Evolutionary conservation across 176 grass and related monocot species (phyloP), one percentile per base, ranked within the genome.

Genomic region (Saccharum spontaneum): DNA sequence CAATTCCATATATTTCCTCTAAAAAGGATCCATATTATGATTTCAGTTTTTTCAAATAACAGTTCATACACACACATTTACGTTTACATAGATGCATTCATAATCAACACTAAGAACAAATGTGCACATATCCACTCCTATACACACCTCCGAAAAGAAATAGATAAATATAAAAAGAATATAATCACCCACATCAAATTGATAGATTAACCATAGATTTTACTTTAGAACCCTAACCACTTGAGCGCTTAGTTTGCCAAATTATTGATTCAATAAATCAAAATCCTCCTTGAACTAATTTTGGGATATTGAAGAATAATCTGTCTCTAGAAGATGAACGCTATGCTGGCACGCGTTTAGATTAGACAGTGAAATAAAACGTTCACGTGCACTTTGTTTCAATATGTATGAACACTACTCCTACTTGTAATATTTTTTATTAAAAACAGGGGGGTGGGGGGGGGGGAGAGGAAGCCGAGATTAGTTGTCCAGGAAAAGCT

Each of bases 401-500:
- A 12, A 48, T 10, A 16, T 4, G 13, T 37, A 5, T 9, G 6
- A 60, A 77, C 3, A 26, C 14, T 62, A 26, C 14, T 5, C 8
- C 28, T 28, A 16, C 45, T 45, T 62, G 28, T 28, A 28, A 28
- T 28, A 28, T 28, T 28, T 28, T 28, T 28, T 28, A 28, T 28
- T 28, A 28, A 28, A 28, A 28, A 28, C 28, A 28, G 28, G 28
- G 28, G 28, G 28, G 28, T 0, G 28, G 28, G 28, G 28, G 28
- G 28, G 28, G 28, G 28, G 28, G 28, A 28, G 28, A 28, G 28
- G 28, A 28, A 28, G 28, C 28, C 28, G 28, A 28, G 28, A 28
- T 28, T 37, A 69, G 4, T 62, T 69, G 33, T 8, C 70, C 8
- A 31, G 39, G 17, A 76, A 89, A 17, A 69, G 82, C 77, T 76